phyloP scores from a whole-genome alignment of 176 grass and related monocot genomes.

The Calamus simplicifolius region DNA sequence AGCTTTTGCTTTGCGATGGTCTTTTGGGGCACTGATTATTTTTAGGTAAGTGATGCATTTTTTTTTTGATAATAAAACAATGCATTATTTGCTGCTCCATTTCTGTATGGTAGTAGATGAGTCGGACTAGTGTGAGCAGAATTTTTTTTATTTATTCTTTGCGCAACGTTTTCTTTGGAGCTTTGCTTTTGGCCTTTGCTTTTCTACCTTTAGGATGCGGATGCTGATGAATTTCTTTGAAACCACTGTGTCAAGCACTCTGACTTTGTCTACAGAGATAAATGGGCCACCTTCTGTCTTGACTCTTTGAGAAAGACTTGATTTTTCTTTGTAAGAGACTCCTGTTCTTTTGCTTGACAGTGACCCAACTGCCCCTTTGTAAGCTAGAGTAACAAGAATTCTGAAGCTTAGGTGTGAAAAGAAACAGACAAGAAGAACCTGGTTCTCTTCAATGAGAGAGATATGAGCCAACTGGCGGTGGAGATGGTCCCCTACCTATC shows the following conservation, averaged over 20 bases:
- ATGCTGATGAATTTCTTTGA: slow-evolving; percentile 6
- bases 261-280: neutral
- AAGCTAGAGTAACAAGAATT: slow-evolving; percentile 10
- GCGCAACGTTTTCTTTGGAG: slow-evolving; percentile 25
- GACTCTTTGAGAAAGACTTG: slow-evolving; percentile 6
- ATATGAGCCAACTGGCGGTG: neutral
- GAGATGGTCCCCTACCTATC: slow-evolving; percentile 21
- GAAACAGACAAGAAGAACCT: slow-evolving; percentile 32
- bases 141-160: neutral
- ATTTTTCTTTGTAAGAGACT: slow-evolving; percentile 14
- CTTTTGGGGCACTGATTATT: neutral
- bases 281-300: slow-evolving; percentile 11
- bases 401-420: slow-evolving; percentile 17
- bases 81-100: neutral
- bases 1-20: neutral
- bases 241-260: slow-evolving; percentile 7
- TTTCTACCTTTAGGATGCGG: slow-evolving; percentile 12
- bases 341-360: slow-evolving; percentile 17
- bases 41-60: neutral
- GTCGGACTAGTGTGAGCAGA: neutral
- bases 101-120: neutral
- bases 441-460: slow-evolving; percentile 22
- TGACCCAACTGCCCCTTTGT: slow-evolving; percentile 31
- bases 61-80: neutral
- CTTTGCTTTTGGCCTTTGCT: slow-evolving; percentile 23